A percentile compares a stretch with the other conserved stretches of the same genome.
phyloP scores from a whole-genome alignment of 2,329 filamentous ascomycete genomes.

The Metarhizium robertsii region DNA sequence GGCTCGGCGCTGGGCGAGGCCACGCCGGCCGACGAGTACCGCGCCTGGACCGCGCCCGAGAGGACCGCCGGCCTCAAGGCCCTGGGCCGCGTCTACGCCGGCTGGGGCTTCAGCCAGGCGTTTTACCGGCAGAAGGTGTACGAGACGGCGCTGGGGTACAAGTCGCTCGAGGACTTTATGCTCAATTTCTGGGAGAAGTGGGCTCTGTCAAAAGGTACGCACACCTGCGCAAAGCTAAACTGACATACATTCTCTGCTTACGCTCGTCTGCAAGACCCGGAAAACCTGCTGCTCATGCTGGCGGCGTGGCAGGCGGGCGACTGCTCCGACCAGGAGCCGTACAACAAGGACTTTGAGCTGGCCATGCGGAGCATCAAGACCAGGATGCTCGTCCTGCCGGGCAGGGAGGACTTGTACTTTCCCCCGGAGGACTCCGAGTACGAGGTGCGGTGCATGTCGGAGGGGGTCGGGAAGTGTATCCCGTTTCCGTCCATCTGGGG shows the following conservation, averaged over 20 bases:
- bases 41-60: slow-evolving; percentile 31
- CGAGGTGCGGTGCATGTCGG: slow-evolving; percentile 47
- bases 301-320: slow-evolving; percentile 73
- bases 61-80: slow-evolving; percentile 48
- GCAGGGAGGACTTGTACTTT: slow-evolving; percentile 72
- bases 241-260: too few species aligned
- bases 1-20: slow-evolving; percentile 28
- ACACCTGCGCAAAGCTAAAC: too few species aligned
- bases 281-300: slow-evolving; percentile 66
- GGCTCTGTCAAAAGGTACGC: slow-evolving; percentile 50
- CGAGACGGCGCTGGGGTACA: slow-evolving; percentile 54
- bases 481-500: slow-evolving; percentile 33
- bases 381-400: slow-evolving; percentile 60
- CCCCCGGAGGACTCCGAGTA: slow-evolving; percentile 70
- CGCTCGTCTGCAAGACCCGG: slow-evolving; percentile 42
- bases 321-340: slow-evolving; percentile 57
- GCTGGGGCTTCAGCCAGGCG: slow-evolving; percentile 71
- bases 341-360: slow-evolving; percentile 54
- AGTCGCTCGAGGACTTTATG: slow-evolving; percentile 65
- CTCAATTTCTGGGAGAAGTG: slow-evolving; percentile 67
- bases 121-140: slow-evolving; percentile 69
- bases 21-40: slow-evolving; percentile 8
- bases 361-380: slow-evolving; percentile 63
- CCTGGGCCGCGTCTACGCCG: slow-evolving; percentile 66
- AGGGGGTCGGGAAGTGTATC: slow-evolving; percentile 23